A percentile compares a stretch with the other conserved stretches of the same genome.
Evolutionary conservation across 129 eudicot genomes (phyloP).

Genomic region (Glebionis coronaria): DNA sequence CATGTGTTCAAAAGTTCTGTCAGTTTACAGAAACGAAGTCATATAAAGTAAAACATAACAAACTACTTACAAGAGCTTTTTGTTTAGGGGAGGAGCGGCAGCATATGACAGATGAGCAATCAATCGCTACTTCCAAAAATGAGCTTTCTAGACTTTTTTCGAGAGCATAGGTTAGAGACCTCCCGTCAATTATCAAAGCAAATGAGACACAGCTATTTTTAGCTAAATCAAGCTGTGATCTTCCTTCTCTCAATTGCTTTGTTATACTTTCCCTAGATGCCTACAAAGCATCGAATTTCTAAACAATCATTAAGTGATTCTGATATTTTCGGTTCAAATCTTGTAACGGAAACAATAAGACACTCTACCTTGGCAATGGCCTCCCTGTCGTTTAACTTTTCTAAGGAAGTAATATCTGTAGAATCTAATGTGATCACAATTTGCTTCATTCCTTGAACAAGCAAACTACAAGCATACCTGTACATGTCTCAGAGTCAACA

Average conservation of each 20-base stretch:
- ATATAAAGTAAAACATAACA: neutral
- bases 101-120: constrained; percentile 88
- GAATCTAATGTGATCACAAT: constrained; percentile 78
- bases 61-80: constrained; percentile 87
- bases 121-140: constrained; percentile 70
- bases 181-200: constrained; percentile 92
- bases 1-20: constrained; percentile 35
- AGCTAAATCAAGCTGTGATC: constrained; percentile 42
- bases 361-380: constrained; percentile 63
- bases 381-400: constrained; percentile 69
- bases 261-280: constrained; percentile 67
- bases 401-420: constrained; percentile 54
- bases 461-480: constrained; percentile 86
- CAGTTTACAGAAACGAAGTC: constrained; percentile 30
- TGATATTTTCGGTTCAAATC: neutral
- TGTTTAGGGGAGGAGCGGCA: constrained; percentile 99
- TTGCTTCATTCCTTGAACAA: constrained; percentile 81
- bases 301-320: constrained; percentile 19
- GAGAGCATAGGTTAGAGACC: constrained; percentile 78
- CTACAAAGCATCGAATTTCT: constrained; percentile 35
- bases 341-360: constrained; percentile 2
- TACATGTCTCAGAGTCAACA: constrained; percentile 17
- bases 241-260: constrained; percentile 72
- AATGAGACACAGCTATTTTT: constrained; percentile 44
- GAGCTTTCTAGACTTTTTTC: constrained; percentile 54